Evolutionary conservation across 2,329 filamentous ascomycete genomes (phyloP), one percentile per base, ranked within the genome.

Genomic region (Hypoxylon sp.): DNA sequence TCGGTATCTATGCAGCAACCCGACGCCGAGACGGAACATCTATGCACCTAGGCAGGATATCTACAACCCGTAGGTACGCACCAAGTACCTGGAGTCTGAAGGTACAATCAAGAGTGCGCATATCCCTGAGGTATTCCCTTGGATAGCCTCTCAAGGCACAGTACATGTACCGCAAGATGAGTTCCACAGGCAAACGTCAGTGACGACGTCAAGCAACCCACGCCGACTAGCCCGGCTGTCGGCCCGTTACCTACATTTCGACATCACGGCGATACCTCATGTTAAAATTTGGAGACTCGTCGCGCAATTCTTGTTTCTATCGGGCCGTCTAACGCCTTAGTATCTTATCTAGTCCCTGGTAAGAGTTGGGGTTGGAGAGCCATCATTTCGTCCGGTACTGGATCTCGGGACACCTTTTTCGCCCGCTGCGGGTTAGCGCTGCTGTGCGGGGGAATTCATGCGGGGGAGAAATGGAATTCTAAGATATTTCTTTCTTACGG

Each of bases 251-350:
- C n/a, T n/a, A n/a, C n/a, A n/a, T n/a, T n/a, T n/a, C n/a, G n/a
- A n/a, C n/a, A n/a, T n/a, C n/a, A n/a, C n/a, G n/a, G n/a, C n/a
- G n/a, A n/a, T n/a, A n/a, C 31, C 31, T 18, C 31, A 35, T n/a
- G 15, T 33, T 18, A 23, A 13, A 23, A 10, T 29, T 48, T 11
- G 27, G 35, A 17, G 17, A 46, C 27, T 29, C 4, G 37, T 51
- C 53, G 38, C 42, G n/a, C 46, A 27, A 15, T 41, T 46, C 21
- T 26, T 26, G 31, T 17, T 55, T 62, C 37, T 58, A 58, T 62
- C 58, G 58, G 58, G 46, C 58, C 55, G 38, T 58, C 42, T 62
- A 24, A 20, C 27, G 15, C 37, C 41, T 38, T 18, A 29, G 27
- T 38, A 17, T 35, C 26, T 18, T n/a, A n/a, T n/a, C 37, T 45